Evolutionary conservation across 1,139 yeast genomes (phyloP).

Genomic region (Pichia sp.): DNA sequence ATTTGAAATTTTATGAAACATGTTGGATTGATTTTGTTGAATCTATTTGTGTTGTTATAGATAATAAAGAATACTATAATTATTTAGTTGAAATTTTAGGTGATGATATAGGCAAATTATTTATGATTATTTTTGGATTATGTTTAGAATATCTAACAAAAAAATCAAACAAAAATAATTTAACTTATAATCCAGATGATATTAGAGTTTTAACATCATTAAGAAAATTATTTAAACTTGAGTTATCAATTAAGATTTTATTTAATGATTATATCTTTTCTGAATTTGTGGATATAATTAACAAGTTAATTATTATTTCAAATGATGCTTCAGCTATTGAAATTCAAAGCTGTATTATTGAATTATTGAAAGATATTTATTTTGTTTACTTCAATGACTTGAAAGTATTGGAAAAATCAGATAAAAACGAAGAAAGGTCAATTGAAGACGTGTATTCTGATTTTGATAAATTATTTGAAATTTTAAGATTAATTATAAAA

Average conservation of each 20-base stretch:
- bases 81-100: slow-evolving; percentile 40
- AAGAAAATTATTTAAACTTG: slow-evolving; percentile 50
- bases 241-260: slow-evolving; percentile 52
- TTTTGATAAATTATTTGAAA: slow-evolving; percentile 76
- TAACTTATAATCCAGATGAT: slow-evolving; percentile 15
- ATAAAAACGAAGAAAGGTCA: slow-evolving; percentile 4
- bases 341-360: slow-evolving; percentile 48
- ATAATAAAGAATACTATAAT: slow-evolving; percentile 36
- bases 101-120: slow-evolving; percentile 68
- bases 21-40: slow-evolving; percentile 79
- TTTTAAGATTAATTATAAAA: slow-evolving; percentile 64
- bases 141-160: slow-evolving; percentile 57
- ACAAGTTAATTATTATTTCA: slow-evolving; percentile 62
- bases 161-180: slow-evolving; percentile 3
- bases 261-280: slow-evolving; percentile 66
- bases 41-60: slow-evolving; percentile 65
- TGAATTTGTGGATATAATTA: slow-evolving; percentile 72
- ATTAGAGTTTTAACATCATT: slow-evolving; percentile 38
- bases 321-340: slow-evolving; percentile 31
- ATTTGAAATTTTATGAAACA: slow-evolving; percentile 49
- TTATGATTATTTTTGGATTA: slow-evolving; percentile 76
- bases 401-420: slow-evolving; percentile 17
- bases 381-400: slow-evolving; percentile 35
- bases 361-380: slow-evolving; percentile 40
- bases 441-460: slow-evolving; percentile 41